Conservation (phyloP, 495 filamentous ascomycete species). For the Rostrohypoxylon terebratum region DNA sequence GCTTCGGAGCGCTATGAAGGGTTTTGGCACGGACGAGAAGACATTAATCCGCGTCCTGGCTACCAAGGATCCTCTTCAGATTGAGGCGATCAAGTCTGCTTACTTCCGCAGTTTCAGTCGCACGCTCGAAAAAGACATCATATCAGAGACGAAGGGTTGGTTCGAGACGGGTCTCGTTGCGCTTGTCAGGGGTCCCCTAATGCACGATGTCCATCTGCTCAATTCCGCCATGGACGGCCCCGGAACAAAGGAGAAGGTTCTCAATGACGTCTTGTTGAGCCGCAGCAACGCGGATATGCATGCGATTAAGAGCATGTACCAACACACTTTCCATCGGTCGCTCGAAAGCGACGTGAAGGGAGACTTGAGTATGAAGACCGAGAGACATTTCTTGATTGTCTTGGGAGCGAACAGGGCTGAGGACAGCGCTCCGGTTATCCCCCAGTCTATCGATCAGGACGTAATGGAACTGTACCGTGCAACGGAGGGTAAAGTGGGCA, state of each 20-base stretch:
- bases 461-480: slow-evolving; percentile 77
- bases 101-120: slow-evolving; percentile 72
- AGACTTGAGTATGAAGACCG: slow-evolving; percentile 87
- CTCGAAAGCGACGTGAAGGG: slow-evolving; percentile 76
- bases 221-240: slow-evolving; percentile 76
- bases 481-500: slow-evolving; percentile 75
- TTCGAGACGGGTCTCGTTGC: slow-evolving; percentile 76
- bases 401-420: slow-evolving; percentile 77
- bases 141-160: slow-evolving; percentile 79
- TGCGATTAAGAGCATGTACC: slow-evolving; percentile 82
- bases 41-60: slow-evolving; percentile 74
- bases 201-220: slow-evolving; percentile 73
- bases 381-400: slow-evolving; percentile 81
- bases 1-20: slow-evolving; percentile 87
- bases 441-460: slow-evolving; percentile 76
- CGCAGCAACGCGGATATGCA: slow-evolving; percentile 85
- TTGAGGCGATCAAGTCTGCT: slow-evolving; percentile 73
- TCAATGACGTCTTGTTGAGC: slow-evolving; percentile 87
- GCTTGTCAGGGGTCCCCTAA: slow-evolving; percentile 80
- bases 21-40: slow-evolving; percentile 88
- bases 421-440: slow-evolving; percentile 76
- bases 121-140: slow-evolving; percentile 77
- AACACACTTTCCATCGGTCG: slow-evolving; percentile 66
- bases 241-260: slow-evolving; percentile 85
- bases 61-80: slow-evolving; percentile 76